Base-by-base conservation (phyloP, 2,329 filamentous ascomycete species). In the Penicillium crustosum region DNA sequence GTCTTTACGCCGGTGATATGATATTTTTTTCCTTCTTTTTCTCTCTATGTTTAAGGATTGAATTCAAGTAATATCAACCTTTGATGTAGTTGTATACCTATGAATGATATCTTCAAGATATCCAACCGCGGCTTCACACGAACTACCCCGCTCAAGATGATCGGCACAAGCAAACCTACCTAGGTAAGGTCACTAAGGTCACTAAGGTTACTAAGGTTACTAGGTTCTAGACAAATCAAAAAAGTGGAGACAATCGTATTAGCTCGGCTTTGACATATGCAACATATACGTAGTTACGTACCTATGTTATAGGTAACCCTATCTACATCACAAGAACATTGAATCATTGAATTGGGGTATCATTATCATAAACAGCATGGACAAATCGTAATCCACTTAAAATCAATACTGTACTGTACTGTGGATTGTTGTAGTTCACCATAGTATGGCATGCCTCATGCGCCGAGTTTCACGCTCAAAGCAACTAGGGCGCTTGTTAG, bases 91-190 rank as follows among this genome's bases (percentile, higher is more conserved):
- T 25, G 25, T 7, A 25, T 25, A 6, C 6, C 5, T 25, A 25
- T 6, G 4, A 25, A 25, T 25, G 25, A 25, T 25, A 25, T 25
- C 25, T 25, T 25, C 25, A 25, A 25, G 25, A 25, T n/a, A 29
- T 33, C 9, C 12, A 8, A 47, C 52, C 56, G 52, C 56, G 56
- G 56, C 45, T 49, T 59, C 54, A 57, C 54, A 48, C 41, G 42
- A 57, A 48, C 41, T 52, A 19, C 48, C 38, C 35, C 21, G 35
- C 43, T 43, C 35, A 21, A 36, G 0, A 38, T 19, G 41, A 35
- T 33, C 31, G 31, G 12, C 31, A 2, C 31, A 33, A 13, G 10
- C 10, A 13, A 13, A 4, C 29, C n/a, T n/a, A n/a, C n/a, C n/a
- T n/a, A n/a, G n/a, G n/a, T n/a, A n/a, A n/a, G n/a, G n/a, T n/a